phyloP scores from a whole-genome alignment of 2,329 filamentous ascomycete species.

The Herpotrichia juniperi region DNA sequence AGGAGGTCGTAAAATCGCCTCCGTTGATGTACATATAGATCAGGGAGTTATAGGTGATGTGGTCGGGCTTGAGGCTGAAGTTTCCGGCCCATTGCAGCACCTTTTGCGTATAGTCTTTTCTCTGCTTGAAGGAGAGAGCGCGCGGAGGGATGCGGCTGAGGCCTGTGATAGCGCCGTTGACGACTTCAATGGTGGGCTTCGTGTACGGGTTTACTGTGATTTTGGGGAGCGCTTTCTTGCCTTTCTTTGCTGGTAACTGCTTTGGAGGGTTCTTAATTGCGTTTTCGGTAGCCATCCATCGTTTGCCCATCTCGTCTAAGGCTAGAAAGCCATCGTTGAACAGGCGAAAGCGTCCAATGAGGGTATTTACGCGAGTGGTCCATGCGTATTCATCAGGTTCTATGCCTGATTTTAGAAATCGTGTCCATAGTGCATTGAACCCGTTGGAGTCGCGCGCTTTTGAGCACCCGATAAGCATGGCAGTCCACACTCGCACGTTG shows the following conservation, averaged over 20 bases:
- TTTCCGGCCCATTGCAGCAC: conserved; percentile 51
- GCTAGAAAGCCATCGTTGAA: conserved; percentile 65
- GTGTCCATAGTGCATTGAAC: conserved; percentile 71
- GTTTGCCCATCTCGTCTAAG: conserved; percentile 68
- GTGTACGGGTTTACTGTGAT: conserved; percentile 50
- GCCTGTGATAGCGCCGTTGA: conserved; percentile 74
- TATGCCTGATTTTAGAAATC: conserved; percentile 63
- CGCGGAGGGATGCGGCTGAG: conserved; percentile 52
- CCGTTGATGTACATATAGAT: conserved; percentile 64
- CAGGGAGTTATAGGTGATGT: conserved; percentile 69
- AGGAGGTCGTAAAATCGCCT: conserved; percentile 56
- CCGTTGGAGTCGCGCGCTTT: conserved; percentile 63
- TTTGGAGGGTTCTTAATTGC: conserved; percentile 10
- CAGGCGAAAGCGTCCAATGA: conserved; percentile 63
- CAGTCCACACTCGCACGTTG: conserved; percentile 70
- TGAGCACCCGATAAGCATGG: conserved; percentile 75
- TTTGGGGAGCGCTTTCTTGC: conserved; percentile 21
- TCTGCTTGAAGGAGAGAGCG: conserved; percentile 50
- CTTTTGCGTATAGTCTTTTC: conserved; percentile 39
- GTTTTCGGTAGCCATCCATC: conserved; percentile 58
- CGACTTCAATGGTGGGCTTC: conserved; percentile 65
- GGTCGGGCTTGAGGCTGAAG: conserved; percentile 54
- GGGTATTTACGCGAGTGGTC: conserved; percentile 71
- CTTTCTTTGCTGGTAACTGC: conserved; percentile 16
- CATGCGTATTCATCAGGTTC: conserved; percentile 70